Percentiles rank a stretch among this genome's conserved stretches.
Evolutionary conservation across 306 rosid species (phyloP).

Genomic region (Chamaecrista fasciculata): DNA sequence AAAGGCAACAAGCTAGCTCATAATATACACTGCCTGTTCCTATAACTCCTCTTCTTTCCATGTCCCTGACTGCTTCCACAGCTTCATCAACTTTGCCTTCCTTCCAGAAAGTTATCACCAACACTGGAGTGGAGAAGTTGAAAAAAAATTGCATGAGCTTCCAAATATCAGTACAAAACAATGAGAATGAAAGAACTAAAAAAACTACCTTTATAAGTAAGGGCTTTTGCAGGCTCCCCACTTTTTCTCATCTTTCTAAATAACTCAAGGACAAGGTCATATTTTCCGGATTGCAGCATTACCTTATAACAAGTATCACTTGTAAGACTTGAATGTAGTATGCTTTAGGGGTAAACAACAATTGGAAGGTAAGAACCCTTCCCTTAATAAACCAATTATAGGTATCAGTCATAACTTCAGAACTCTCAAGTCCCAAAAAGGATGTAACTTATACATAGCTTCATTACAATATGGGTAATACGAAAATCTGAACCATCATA

Average conservation of each 20-base stretch:
- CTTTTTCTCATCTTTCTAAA: conserved; percentile 70
- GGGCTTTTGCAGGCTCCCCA: conserved; percentile 71
- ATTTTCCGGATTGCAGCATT: conserved; percentile 82
- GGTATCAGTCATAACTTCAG: conserved; percentile 17
- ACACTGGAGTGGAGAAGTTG: conserved; percentile 50
- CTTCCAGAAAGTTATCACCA: conserved; percentile 79
- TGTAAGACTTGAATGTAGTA: conserved; percentile 45
- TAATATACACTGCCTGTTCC: conserved; percentile 76
- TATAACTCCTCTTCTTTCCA: conserved; percentile 83
- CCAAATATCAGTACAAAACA: conserved; percentile 33
- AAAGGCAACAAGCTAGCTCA: conserved; percentile 89
- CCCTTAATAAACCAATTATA: conserved; percentile 25
- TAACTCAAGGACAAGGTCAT: conserved; percentile 67
- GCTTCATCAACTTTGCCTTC: conserved; percentile 83
- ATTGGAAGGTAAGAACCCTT: conserved; percentile 22
- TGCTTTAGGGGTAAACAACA: conserved; percentile 37
- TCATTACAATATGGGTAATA: not conserved
- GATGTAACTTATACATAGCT: conserved; percentile 24
- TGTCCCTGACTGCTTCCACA: conserved; percentile 69
- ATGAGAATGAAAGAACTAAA: conserved; percentile 24
- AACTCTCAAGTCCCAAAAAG: conserved; percentile 8
- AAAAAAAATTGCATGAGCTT: conserved; percentile 26
- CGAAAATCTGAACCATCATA: conserved; percentile 21
- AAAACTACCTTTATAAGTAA: conserved; percentile 74
- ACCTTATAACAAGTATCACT: conserved; percentile 69